phyloP scores from a whole-genome alignment of 345 rosid species.

The Punica granatum region DNA sequence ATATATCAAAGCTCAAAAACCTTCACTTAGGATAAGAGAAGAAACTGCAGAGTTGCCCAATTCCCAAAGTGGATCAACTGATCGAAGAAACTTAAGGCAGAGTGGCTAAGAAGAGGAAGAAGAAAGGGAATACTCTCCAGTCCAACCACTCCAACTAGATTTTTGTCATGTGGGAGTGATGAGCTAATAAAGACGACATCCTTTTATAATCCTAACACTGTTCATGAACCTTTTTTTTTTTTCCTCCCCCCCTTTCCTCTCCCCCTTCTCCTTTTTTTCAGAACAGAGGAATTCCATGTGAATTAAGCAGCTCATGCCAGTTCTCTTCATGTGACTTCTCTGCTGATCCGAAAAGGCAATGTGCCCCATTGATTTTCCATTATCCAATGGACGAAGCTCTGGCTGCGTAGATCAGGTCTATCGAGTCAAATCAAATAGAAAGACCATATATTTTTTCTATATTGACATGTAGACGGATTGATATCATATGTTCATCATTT shows the following conservation, averaged over 20 bases:
- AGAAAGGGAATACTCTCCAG: background rate
- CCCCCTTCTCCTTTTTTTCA: background rate
- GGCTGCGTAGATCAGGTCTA: background rate
- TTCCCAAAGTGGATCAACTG: background rate
- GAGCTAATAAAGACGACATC: background rate
- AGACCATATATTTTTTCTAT: too few species aligned
- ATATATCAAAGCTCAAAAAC: background rate
- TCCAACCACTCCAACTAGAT: constrained; percentile 10
- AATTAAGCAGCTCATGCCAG: background rate
- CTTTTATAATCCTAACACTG: background rate
- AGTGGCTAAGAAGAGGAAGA: background rate
- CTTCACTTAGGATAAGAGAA: too few species aligned
- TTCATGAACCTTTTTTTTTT: background rate
- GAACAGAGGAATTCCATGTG: constrained; percentile 5
- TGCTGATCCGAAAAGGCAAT: background rate
- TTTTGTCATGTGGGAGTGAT: constrained; percentile 1
- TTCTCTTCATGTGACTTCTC: background rate
- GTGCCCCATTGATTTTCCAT: background rate
- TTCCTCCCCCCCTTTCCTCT: too few species aligned
- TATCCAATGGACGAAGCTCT: background rate
- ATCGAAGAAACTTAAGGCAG: background rate
- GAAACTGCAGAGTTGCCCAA: background rate
- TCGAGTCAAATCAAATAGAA: background rate
- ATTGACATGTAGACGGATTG: background rate
- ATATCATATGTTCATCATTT: too few species aligned